Evolutionary conservation across 331 rosid genomes (phyloP), one percentile per base, ranked within the genome.

Genomic region (Quercus phellos): DNA sequence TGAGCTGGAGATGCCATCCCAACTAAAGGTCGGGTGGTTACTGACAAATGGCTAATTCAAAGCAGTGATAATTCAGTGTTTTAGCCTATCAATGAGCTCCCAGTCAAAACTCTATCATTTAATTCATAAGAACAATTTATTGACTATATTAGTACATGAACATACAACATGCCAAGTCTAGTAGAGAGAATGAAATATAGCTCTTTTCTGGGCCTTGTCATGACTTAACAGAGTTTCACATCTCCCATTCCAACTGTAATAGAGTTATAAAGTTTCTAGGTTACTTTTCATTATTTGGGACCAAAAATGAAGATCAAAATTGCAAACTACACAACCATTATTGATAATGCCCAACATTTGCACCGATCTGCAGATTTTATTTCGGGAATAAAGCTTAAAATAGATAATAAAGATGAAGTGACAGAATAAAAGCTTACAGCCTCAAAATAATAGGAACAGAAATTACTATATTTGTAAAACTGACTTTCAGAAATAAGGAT

Each of bases 401-500:
- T 60, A 60, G 68, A 12, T 26, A 24, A 24, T 30, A 26, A 12
- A 60, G 68, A 61, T 27, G 38, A 61, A 11, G 2, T 26, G 38
- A 60, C 53, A 66, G 51, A 34, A 78, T 69, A 55, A 75, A 74
- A 71, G 35, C 32, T 35, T 60, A 72, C 11, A 81, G 72, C 72
- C 72, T 68, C 71, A 74, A 72, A 61, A 55, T 35, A 60, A 60
- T 7, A 72, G 66, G 55, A 61, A 61, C 19, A 4, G 35, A 61
- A 61, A 61, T 61, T 0, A 14, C n/a, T 2, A 61, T 27, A 6
- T 61, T 61, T 12, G 3, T 53, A 51, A 13, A 80, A 32, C 78
- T 55, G 72, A 55, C 69, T 70, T 70, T 18, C 59, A 75, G 83
- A 63, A 51, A 74, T 66, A 35, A 38, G 53, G 54, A 79, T 55